A percentile compares a stretch with the other conserved stretches of the same genome.
Evolutionary conservation across 2,329 filamentous ascomycete species (phyloP).

Genomic region (Fusarium pseudograminearum): DNA sequence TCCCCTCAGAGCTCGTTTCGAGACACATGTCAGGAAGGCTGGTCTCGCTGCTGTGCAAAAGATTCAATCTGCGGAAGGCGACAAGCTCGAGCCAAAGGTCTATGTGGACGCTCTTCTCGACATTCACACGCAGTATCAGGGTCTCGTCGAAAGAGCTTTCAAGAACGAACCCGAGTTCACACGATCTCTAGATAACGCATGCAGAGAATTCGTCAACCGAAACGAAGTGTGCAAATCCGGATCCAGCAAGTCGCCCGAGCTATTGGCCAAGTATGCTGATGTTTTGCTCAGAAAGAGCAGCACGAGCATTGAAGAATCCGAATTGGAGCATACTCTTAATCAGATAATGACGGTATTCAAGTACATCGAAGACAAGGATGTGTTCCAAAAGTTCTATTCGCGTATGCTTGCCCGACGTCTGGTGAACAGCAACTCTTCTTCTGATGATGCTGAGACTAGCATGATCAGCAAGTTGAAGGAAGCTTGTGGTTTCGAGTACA

Average conservation of each 20-base stretch:
- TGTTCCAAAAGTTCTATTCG: slow-evolving; percentile 99
- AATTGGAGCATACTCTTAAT: slow-evolving; percentile 86
- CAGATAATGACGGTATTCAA: slow-evolving; percentile 99
- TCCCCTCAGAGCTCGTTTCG: slow-evolving; percentile 86
- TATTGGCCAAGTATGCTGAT: slow-evolving; percentile 96
- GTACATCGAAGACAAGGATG: slow-evolving; percentile 99
- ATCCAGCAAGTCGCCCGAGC: slow-evolving; percentile 92
- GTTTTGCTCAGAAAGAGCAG: slow-evolving; percentile 91
- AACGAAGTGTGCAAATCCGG: slow-evolving; percentile 96
- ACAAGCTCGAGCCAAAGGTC: slow-evolving; percentile 93
- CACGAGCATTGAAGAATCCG: slow-evolving; percentile 91
- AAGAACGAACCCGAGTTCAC: slow-evolving; percentile 97
- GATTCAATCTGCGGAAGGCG: slow-evolving; percentile 84
- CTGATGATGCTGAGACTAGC: slow-evolving; percentile 96
- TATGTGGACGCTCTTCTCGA: slow-evolving; percentile 96
- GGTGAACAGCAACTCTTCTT: slow-evolving; percentile 94
- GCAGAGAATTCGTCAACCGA: slow-evolving; percentile 96
- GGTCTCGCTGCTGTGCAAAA: slow-evolving; percentile 91
- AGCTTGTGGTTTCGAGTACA: slow-evolving; percentile 98
- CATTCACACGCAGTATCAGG: slow-evolving; percentile 93
- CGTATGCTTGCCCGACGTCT: slow-evolving; percentile 94
- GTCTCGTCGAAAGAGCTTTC: slow-evolving; percentile 91
- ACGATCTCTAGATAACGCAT: slow-evolving; percentile 94
- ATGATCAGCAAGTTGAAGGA: slow-evolving; percentile 99
- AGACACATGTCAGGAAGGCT: slow-evolving; percentile 91